Percentiles rank a stretch among this genome's conserved stretches.
These are phyloP conservation scores for Schwanniomyces vanrijiae DNA, from an alignment of 805 yeast genomes.

Conservation along the genomic window DNA sequence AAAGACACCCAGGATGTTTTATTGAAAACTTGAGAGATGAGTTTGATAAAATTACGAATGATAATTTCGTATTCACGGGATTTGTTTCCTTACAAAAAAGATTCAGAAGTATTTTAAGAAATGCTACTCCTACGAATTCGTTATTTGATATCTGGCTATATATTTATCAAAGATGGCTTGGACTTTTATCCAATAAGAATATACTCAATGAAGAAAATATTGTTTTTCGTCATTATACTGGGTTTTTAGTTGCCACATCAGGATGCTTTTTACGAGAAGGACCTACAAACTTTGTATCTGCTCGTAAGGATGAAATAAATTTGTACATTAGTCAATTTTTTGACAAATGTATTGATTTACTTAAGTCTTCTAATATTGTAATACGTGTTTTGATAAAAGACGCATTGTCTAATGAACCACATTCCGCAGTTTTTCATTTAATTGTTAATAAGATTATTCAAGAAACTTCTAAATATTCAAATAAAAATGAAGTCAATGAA, in stretches of 20 bases:
- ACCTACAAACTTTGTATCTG: constrained; percentile 21
- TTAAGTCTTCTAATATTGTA: constrained; percentile 49
- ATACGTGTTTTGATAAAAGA: constrained; percentile 73
- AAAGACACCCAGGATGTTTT: constrained; percentile 6
- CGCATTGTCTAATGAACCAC: constrained; percentile 63
- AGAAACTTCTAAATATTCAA: constrained; percentile 33
- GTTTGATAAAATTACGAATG: constrained; percentile 45
- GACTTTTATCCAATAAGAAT: constrained; percentile 23
- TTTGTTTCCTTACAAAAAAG: constrained; percentile 73
- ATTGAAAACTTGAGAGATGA: constrained; percentile 24
- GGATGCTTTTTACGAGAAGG: constrained; percentile 53
- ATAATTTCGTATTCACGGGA: constrained; percentile 62
- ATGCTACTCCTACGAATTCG: constrained; percentile 25
- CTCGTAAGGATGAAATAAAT: constrained; percentile 28
- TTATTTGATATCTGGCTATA: constrained; percentile 39
- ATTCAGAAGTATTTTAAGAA: constrained; percentile 41
- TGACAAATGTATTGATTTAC: constrained; percentile 48
- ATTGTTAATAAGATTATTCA: constrained; percentile 46
- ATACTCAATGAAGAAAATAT: constrained; percentile 37
- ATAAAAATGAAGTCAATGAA: constrained; percentile 21
- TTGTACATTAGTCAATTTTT: constrained; percentile 47
- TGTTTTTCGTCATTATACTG: constrained; percentile 66
- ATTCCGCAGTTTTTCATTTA: constrained; percentile 54
- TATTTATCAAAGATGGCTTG: constrained; percentile 54
- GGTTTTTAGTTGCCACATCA: constrained; percentile 68